Percentiles rank a stretch among this genome's conserved stretches.
Evolutionary conservation across 78 protist genomes (phyloP).

Genomic region (slime mould (Dictyostelium discoideum)): DNA sequence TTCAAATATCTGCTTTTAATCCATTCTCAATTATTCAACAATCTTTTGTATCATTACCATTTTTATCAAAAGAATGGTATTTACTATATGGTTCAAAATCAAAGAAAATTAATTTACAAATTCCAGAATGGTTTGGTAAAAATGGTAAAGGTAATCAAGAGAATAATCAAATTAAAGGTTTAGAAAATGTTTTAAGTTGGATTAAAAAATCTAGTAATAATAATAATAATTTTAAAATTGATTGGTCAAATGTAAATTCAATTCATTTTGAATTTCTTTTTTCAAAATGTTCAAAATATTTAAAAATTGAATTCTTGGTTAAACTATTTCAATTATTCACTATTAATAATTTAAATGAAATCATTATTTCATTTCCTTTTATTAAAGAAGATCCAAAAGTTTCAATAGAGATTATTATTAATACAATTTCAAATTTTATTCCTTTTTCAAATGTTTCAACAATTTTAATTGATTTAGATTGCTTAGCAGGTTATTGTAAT

Average conservation of each 20-base stretch:
- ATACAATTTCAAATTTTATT: background rate
- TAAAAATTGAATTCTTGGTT: background rate
- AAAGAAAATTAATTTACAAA: background rate
- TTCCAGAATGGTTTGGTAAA: background rate
- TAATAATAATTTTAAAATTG: background rate
- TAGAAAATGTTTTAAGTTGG: background rate
- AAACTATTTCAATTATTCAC: background rate
- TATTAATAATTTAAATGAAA: background rate
- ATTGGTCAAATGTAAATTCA: background rate
- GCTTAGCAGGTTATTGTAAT: background rate
- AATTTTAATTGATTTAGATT: background rate
- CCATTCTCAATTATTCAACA: background rate
- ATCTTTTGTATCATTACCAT: background rate
- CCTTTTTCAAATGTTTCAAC: background rate
- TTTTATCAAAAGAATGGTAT: background rate
- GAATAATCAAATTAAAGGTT: background rate
- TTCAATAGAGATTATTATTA: background rate
- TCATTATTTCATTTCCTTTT: background rate
- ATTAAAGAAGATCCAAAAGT: background rate
- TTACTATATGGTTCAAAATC: background rate
- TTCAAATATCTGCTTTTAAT: background rate
- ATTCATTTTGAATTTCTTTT: background rate
- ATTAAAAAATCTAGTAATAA: too few species aligned
- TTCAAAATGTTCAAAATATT: background rate
- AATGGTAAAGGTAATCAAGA: background rate